A percentile compares a stretch with the other conserved stretches of the same genome.
Evolutionary conservation across 805 yeast genomes (phyloP).

Genomic region (Myxozyma melibiosi): DNA sequence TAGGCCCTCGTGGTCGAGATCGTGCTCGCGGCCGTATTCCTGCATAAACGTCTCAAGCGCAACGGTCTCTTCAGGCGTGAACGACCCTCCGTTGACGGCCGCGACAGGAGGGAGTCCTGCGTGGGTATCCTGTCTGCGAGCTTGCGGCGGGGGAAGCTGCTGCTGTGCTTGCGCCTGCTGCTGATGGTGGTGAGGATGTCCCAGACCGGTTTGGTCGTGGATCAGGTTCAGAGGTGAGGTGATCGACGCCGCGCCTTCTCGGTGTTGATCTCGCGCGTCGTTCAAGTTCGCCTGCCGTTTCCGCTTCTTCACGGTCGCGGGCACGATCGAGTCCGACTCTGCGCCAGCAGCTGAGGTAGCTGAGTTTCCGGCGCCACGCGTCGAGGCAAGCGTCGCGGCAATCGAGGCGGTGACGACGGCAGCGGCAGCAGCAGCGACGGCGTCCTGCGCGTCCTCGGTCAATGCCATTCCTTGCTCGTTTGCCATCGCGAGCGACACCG

Average conservation of each 20-base stretch:
- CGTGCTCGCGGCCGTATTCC: slow-evolving; percentile 66
- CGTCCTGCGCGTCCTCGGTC: slow-evolving; percentile 25
- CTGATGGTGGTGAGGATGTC: background rate
- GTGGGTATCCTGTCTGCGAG: too few relatives aligned
- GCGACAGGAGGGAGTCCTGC: background rate
- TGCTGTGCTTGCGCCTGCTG: background rate
- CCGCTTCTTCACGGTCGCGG: too few relatives aligned
- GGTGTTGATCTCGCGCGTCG: too few relatives aligned
- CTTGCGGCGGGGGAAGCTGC: too few relatives aligned
- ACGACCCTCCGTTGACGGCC: slow-evolving; percentile 43
- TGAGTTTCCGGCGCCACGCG: too few relatives aligned
- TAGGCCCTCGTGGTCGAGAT: slow-evolving; percentile 64
- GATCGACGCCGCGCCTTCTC: too few relatives aligned
- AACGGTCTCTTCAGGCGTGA: slow-evolving; percentile 64
- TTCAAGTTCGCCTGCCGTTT: too few relatives aligned
- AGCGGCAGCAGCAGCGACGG: slow-evolving; percentile 29
- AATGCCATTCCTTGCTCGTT: slow-evolving; percentile 10
- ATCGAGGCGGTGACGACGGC: slow-evolving; percentile 21
- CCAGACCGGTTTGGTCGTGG: too few relatives aligned
- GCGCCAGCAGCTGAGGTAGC: too few relatives aligned
- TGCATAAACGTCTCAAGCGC: slow-evolving; percentile 73
- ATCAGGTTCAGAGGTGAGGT: too few relatives aligned
- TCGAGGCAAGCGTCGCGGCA: background rate
- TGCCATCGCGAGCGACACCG: slow-evolving; percentile 21
- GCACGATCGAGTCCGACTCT: too few relatives aligned